Percentiles rank a stretch among this genome's conserved stretches.
Conservation (phyloP, 75 land plant genomes). For the Pinus taeda region DNA sequence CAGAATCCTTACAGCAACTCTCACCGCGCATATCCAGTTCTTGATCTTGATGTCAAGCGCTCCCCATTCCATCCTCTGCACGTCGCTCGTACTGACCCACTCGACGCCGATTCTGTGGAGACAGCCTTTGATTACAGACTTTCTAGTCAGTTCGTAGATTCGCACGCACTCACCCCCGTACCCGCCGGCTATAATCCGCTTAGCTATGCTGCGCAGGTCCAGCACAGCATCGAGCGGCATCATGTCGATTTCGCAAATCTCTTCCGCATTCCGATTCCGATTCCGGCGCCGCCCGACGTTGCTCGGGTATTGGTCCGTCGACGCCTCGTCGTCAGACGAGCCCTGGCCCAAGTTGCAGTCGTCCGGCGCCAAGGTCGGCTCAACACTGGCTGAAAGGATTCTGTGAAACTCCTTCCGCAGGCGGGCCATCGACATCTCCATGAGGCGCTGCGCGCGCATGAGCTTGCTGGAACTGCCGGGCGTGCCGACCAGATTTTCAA, state of each 20-base stretch:
- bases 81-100: constrained; percentile 22
- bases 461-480: constrained; percentile 22
- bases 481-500: constrained; percentile 18
- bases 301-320: not conserved
- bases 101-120: constrained; percentile 66
- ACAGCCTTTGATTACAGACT: constrained; percentile 49
- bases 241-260: constrained; percentile 18
- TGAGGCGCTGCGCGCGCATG: constrained; percentile 45
- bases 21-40: constrained; percentile 58
- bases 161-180: constrained; percentile 54
- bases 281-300: not conserved
- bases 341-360: not conserved
- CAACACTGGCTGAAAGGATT: constrained; percentile 32
- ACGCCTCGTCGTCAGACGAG: constrained; percentile 19
- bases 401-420: constrained; percentile 68
- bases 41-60: constrained; percentile 50
- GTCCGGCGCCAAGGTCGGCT: constrained; percentile 13
- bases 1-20: constrained; percentile 48
- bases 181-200: constrained; percentile 46
- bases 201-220: constrained; percentile 55
- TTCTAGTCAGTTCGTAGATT: constrained; percentile 39
- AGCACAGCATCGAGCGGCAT: constrained; percentile 26
- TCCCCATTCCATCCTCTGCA: constrained; percentile 70
- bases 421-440: constrained; percentile 63
- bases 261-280: not conserved